phyloP scores from a whole-genome alignment of 1,284 basidiomycete species.

The Apiotrichum mycotoxinovorans region DNA sequence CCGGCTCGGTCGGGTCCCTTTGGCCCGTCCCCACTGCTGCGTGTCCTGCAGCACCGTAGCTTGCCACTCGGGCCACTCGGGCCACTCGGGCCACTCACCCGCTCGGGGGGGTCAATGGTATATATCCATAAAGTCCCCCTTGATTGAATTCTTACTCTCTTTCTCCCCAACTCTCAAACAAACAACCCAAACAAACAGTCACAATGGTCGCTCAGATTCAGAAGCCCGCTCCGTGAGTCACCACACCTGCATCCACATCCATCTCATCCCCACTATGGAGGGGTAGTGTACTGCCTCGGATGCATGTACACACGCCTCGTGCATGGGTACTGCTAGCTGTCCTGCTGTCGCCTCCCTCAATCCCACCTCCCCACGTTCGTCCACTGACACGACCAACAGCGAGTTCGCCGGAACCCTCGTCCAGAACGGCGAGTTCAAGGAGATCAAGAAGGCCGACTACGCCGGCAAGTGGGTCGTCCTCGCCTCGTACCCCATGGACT shows the following conservation, averaged over 20 bases:
- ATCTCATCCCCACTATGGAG: too few species aligned
- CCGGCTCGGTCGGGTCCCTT: too few species aligned
- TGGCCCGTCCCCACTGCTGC: too few species aligned
- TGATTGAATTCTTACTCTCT: not conserved
- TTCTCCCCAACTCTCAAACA: not conserved
- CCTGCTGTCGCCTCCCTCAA: not conserved
- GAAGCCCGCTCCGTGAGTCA: constrained; percentile 47
- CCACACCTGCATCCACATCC: not conserved
- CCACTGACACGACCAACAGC: constrained; percentile 20
- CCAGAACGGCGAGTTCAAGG: constrained; percentile 68
- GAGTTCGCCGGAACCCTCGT: constrained; percentile 70
- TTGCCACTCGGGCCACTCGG: too few species aligned
- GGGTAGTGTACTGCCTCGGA: too few species aligned
- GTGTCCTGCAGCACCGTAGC: too few species aligned
- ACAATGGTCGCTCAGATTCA: constrained; percentile 35
- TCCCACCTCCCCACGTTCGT: not conserved
- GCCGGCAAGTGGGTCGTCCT: constrained; percentile 80
- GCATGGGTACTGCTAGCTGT: too few species aligned
- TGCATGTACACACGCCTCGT: too few species aligned
- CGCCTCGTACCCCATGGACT: constrained; percentile 70
- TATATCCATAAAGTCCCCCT: not conserved
- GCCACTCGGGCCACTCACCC: too few species aligned
- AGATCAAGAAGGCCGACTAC: constrained; percentile 68
- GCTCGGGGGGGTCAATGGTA: not conserved
- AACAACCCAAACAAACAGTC: not conserved